Evolutionary conservation across 805 yeast species (phyloP).

Genomic region (Henningerozyma blattae): DNA sequence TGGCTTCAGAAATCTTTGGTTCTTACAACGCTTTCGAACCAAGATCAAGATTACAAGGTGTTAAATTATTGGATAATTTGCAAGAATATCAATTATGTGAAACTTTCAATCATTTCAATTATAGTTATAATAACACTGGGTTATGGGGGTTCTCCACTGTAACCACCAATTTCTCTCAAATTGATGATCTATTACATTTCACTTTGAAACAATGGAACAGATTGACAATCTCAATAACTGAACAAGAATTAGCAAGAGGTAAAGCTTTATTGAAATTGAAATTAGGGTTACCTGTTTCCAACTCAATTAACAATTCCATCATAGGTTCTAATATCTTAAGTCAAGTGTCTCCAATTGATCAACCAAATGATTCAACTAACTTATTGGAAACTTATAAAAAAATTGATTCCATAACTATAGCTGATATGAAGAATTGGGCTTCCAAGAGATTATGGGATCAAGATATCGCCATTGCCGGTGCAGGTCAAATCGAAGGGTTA

Average conservation of each 20-base stretch:
- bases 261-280: constrained; percentile 59
- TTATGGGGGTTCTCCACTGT: constrained; percentile 74
- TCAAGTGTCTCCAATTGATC: too few relatives aligned
- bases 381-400: constrained; percentile 44
- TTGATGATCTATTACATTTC: constrained; percentile 75
- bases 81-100: constrained; percentile 65
- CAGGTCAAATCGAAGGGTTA: constrained; percentile 78
- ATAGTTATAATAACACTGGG: constrained; percentile 65
- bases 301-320: constrained; percentile 40
- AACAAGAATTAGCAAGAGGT: constrained; percentile 68
- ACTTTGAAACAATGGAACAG: constrained; percentile 82
- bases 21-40: constrained; percentile 43
- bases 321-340: constrained; percentile 33
- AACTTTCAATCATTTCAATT: constrained; percentile 58
- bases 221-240: constrained; percentile 61
- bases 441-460: constrained; percentile 67
- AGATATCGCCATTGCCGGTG: constrained; percentile 72
- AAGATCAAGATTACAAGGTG: constrained; percentile 45
- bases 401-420: constrained; percentile 51
- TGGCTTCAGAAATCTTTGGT: constrained; percentile 56
- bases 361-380: constrained; percentile 20
- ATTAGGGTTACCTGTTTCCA: constrained; percentile 38
- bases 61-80: constrained; percentile 59
- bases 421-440: constrained; percentile 63
- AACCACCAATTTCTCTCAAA: constrained; percentile 42